Evolutionary conservation across 2,329 filamentous ascomycete species (phyloP), one percentile per base, ranked within the genome.

Genomic region (Aspergillus aculeatus): DNA sequence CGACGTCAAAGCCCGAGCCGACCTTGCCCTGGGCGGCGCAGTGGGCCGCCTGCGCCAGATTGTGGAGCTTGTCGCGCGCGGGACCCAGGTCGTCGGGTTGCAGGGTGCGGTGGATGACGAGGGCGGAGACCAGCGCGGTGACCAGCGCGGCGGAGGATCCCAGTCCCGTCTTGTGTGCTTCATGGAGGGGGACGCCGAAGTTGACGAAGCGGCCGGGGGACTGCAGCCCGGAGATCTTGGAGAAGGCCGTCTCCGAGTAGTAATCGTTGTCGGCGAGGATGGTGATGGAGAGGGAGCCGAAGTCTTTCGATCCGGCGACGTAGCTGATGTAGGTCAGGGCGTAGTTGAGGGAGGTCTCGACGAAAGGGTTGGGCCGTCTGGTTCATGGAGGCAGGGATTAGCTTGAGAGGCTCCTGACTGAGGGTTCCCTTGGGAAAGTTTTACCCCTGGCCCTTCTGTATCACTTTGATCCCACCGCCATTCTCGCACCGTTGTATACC

Each of bases 1-100:
- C 95, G 55, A 99, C 90, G 73, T 99, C 95, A 74, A 99, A 99
- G 21, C 95, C 95, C 0, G 90, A 95, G 53, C 95, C 95, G 19
- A 99, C 88, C 77, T 99, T 99, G 24, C 95, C 95, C 79, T 99
- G 95, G 0, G 95, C 95, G 1, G 94, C 92, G 73, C 94, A 97
- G 79, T 99, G 95, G 4, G 92, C 89, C 1, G 91, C 90, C 80
- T 99, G 95, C 0, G 94, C 89, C 54, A 99, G 87, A 77, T 98
- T 98, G 80, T 99, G 95, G 56, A 97, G 83, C 53, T 84, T 84
- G 29, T 81, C 80, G 65, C 82, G 82, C 54, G 87, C 85, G 0
- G 77, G 65, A 0, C 82, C 77, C 21, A 78, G 68, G 57, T 78
- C 76, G 38, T 77, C 75, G 2, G 76, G 73, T 52, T 77, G 76